phyloP scores from a whole-genome alignment of 192 early-diverging fungal species.

The Anaeromyces robustus region DNA sequence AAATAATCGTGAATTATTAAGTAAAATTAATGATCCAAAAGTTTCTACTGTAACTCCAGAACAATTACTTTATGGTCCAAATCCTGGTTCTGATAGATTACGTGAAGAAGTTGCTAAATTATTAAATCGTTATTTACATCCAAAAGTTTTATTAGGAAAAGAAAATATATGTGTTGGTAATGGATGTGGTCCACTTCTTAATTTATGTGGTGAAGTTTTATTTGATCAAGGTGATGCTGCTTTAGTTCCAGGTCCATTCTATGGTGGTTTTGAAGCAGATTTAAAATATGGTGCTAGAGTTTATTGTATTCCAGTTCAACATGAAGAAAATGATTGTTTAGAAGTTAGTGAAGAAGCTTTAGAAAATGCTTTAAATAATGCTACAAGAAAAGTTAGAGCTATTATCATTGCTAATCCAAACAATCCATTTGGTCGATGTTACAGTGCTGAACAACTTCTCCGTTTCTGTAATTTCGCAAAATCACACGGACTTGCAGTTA shows the following conservation, averaged over 20 bases:
- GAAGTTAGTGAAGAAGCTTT: conserved; percentile 15
- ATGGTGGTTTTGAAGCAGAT: conserved; percentile 46
- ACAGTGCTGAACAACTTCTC: conserved; percentile 30
- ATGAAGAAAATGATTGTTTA: conserved; percentile 19
- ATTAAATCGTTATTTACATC: conserved; percentile 48
- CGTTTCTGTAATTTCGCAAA: conserved; percentile 47
- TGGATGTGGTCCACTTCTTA: conserved; percentile 50
- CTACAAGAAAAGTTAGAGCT: conserved; percentile 18
- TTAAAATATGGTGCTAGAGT: conserved; percentile 19
- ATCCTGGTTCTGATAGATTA: conserved; percentile 37
- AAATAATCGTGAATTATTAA: conserved; percentile 28
- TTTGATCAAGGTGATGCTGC: conserved; percentile 58
- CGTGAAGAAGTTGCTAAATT: conserved; percentile 40
- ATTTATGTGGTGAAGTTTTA: conserved; percentile 41
- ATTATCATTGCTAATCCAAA: conserved; percentile 60
- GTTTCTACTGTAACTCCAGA: not conserved
- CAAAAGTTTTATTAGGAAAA: conserved; percentile 13
- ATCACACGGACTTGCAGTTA: conserved; percentile 36
- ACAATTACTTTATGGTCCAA: conserved; percentile 16
- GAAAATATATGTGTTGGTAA: conserved; percentile 44
- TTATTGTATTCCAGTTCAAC: conserved; percentile 26
- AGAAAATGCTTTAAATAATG: conserved; percentile 28
- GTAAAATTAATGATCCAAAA: conserved; percentile 23
- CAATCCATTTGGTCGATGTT: conserved; percentile 48
- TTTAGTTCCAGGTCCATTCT: conserved; percentile 58